These are phyloP conservation scores for Mortierella sp. DNA, from an alignment of 371 early-diverging fungal genomes.

Conservation along the genomic window DNA sequence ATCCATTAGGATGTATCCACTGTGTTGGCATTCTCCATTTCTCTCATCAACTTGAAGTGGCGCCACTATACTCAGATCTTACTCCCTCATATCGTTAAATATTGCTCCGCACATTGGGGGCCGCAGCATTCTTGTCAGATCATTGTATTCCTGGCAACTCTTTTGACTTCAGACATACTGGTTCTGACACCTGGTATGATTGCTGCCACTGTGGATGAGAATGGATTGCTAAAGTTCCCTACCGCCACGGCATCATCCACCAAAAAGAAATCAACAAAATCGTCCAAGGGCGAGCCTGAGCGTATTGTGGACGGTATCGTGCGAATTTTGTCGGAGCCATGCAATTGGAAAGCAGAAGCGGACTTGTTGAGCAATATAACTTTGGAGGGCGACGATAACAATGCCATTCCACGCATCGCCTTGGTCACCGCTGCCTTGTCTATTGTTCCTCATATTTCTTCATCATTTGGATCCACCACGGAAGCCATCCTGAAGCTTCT, in stretches of 20 bases:
- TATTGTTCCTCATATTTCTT: constrained; percentile 67
- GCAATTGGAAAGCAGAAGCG: constrained; percentile 69
- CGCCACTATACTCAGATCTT: constrained; percentile 75
- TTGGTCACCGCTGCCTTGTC: constrained; percentile 64
- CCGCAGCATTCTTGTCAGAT: constrained; percentile 59
- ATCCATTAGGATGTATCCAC: constrained; percentile 60
- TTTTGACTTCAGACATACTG: constrained; percentile 61
- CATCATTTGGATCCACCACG: constrained; percentile 56
- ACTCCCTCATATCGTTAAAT: constrained; percentile 75
- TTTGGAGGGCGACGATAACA: constrained; percentile 32
- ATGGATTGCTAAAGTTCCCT: constrained; percentile 73
- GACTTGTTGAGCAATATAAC: constrained; percentile 60
- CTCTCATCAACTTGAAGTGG: constrained; percentile 77
- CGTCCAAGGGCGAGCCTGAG: constrained; percentile 20
- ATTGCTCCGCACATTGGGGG: constrained; percentile 60
- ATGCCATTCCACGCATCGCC: constrained; percentile 47
- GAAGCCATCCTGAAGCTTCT: constrained; percentile 58
- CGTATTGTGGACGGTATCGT: constrained; percentile 59
- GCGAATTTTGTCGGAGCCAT: constrained; percentile 53
- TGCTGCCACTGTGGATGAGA: constrained; percentile 65
- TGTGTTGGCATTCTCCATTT: constrained; percentile 75
- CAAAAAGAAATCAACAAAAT: constrained; percentile 29
- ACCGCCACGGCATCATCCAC: constrained; percentile 8
- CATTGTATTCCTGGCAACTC: constrained; percentile 67
- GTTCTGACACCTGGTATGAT: constrained; percentile 61